Base-by-base conservation (phyloP, 1,139 yeast genomes). In the Geotrichum klebahnii region DNA sequence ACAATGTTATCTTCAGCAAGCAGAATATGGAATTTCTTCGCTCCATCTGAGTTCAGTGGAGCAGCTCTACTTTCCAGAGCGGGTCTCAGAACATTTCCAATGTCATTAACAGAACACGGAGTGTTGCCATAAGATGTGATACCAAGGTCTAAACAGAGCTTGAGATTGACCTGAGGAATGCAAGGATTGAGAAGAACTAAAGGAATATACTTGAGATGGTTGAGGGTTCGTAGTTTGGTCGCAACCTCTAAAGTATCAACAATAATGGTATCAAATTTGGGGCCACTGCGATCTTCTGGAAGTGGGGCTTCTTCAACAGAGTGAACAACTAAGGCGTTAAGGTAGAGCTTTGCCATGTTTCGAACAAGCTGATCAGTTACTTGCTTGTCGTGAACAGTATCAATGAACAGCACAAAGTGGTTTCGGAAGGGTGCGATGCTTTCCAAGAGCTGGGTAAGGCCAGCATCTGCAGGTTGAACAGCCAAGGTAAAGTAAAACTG, bases 1-100 rank as follows among this genome's bases (percentile, higher is more conserved):
- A 86, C 94, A 59, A 85, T 74, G 62, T 87, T 87, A 69, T 87
- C 96, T 67, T 87, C 96, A 0, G 95, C 95, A 39, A 87, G 76
- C 56, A 87, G 71, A 37, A 87, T 81, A 62, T 84, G 82, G 71
- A 81, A 85, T 44, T 84, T 80, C 50, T 80, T 79, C 14, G 89
- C 82, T 43, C 86, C 92, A 63, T 86, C 95, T 24, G 85, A 79
- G 62, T 84, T 84, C 51, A 83, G 80, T 9, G 94, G 85, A 16
- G 88, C 84, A 0, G 90, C 84, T 55, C 94, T 76, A 17, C 87
- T 80, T 63, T 87, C 95, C 51, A 87, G 70, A 0, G 95, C 95
- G 1, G 95, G 95, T 46, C 87, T 79, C 58, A 87, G 74, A 16
- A 88, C 87, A 54, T 87, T 83, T 2, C 92, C 94, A 59, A 87